Percentiles rank a stretch among this genome's conserved stretches.
Conservation (phyloP, 352 stramenopile genomes). For the Globisporangium rhizosaccharum region DNA sequence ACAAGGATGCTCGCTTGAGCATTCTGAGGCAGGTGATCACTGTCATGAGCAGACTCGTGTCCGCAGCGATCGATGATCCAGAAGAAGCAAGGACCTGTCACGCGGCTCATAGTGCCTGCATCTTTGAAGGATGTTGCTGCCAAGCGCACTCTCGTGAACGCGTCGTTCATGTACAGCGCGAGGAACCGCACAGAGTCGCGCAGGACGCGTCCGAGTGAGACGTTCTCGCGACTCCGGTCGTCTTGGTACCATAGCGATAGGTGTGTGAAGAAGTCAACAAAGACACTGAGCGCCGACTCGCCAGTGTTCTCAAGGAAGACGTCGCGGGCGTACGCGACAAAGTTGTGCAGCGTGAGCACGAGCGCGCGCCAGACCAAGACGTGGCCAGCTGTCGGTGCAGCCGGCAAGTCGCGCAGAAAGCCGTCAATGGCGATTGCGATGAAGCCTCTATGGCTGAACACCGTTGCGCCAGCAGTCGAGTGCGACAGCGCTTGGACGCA, state of each 20-base stretch:
- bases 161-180: slow-evolving; percentile 1
- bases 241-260: slow-evolving; percentile 7
- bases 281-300: background rate
- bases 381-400: background rate
- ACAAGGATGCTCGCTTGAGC: background rate
- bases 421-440: background rate
- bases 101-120: background rate
- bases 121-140: background rate
- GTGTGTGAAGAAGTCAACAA: slow-evolving; percentile 7
- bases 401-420: slow-evolving; percentile 5
- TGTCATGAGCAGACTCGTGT: background rate
- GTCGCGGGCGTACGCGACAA: background rate
- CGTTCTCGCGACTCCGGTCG: background rate
- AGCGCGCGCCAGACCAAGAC: slow-evolving; percentile 12
- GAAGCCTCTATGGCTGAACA: slow-evolving; percentile 11
- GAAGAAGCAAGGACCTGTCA: slow-evolving; percentile 4
- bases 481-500: slow-evolving; percentile 15
- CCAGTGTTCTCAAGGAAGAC: slow-evolving; percentile 1
- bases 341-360: slow-evolving; percentile 5
- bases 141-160: background rate
- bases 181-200: slow-evolving; percentile 10
- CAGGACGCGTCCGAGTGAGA: slow-evolving; percentile 5
- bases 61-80: slow-evolving; percentile 1
- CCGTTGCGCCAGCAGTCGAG: slow-evolving; percentile 5
- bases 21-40: background rate